A percentile compares a stretch with the other conserved stretches of the same genome.
phyloP scores from a whole-genome alignment of 768 basidiomycete species.

The Boletus subparvulus region DNA sequence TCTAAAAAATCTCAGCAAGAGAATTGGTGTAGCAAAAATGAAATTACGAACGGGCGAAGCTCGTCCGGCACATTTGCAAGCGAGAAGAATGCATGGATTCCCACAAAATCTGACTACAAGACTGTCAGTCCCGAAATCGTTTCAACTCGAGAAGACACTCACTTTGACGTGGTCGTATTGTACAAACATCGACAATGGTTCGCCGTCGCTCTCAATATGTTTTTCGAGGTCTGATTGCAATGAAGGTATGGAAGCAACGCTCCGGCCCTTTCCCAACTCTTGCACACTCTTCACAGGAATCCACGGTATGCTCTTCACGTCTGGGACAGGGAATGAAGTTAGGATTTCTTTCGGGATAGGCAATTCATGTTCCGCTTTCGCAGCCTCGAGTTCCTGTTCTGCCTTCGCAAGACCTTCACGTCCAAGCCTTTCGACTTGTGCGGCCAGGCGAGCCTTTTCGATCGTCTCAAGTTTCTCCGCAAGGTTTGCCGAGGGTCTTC shows the following conservation, averaged over 20 bases:
- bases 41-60: conserved; percentile 58
- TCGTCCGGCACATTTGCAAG: conserved; percentile 67
- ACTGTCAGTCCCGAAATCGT: not conserved
- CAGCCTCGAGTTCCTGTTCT: conserved; percentile 65
- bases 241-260: conserved; percentile 24
- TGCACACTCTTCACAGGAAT: conserved; percentile 73
- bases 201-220: conserved; percentile 68
- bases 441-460: conserved; percentile 74
- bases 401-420: conserved; percentile 75
- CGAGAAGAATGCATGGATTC: conserved; percentile 77
- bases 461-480: conserved; percentile 77
- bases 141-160: conserved; percentile 6
- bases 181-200: conserved; percentile 78
- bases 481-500: conserved; percentile 84
- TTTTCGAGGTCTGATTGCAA: conserved; percentile 49
- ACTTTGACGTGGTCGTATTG: conserved; percentile 94
- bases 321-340: conserved; percentile 85
- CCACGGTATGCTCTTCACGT: conserved; percentile 90
- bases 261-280: conserved; percentile 55
- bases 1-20: conserved; percentile 39
- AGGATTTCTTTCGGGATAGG: conserved; percentile 82
- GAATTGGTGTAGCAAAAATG: conserved; percentile 25
- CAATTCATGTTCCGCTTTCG: conserved; percentile 83
- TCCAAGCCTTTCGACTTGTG: conserved; percentile 70
- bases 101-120: conserved; percentile 86